These are phyloP conservation scores for Carex myosuroides DNA, from an alignment of 176 grass and related monocot genomes.

Conservation along the genomic window DNA sequence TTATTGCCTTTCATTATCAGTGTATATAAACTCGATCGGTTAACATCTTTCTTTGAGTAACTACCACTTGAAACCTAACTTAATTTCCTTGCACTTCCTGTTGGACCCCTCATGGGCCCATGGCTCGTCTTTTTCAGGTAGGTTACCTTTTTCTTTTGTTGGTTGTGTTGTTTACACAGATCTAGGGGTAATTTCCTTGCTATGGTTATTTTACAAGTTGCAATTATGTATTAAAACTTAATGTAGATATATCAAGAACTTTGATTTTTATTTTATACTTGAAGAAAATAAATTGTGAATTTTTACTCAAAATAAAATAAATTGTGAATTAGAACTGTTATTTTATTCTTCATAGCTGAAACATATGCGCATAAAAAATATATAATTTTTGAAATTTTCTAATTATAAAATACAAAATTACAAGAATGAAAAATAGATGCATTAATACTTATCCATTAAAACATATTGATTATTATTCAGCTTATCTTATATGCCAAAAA, in stretches of 20 bases:
- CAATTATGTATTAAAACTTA: neutral
- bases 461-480: neutral
- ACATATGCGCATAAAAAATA: neutral
- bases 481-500: neutral
- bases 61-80: neutral
- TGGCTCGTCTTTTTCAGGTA: neutral
- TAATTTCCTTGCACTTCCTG: neutral
- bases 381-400: neutral
- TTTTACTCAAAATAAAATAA: too few species aligned
- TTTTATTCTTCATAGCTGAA: neutral
- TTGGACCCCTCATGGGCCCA: neutral
- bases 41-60: neutral
- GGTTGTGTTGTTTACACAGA: neutral
- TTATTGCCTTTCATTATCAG: conserved; percentile 5
- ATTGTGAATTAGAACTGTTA: neutral
- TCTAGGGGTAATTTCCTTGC: neutral
- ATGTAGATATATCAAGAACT: too few species aligned
- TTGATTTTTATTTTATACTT: too few species aligned
- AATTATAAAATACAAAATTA: neutral
- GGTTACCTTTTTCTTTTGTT: neutral
- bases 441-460: neutral
- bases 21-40: neutral
- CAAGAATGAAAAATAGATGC: neutral
- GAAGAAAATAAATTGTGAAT: too few species aligned
- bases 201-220: neutral